Evolutionary conservation across 306 rosid genomes (phyloP), one percentile per base, ranked within the genome.

Genomic region (Mucuna pruriens): DNA sequence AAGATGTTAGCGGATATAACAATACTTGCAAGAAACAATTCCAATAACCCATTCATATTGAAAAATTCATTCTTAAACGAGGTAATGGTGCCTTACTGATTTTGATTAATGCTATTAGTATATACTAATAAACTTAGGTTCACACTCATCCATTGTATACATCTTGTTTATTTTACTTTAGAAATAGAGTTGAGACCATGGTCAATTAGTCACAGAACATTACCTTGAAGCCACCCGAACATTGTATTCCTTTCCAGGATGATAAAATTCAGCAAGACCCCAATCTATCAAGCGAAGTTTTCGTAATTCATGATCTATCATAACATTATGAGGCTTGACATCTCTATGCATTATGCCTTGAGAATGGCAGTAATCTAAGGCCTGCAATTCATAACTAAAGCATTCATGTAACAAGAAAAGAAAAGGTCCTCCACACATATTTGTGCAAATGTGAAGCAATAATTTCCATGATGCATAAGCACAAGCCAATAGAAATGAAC

Each of bases 331-430:
- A 81, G 97, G 97, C 85, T 91, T 93, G 31, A 93, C 97, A 83
- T 92, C 97, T 81, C 97, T 88, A 83, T 93, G 97, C 96, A 93
- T 93, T 73, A 93, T 93, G 84, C 97, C 96, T 79, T 91, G 97
- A 31, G 97, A 93, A 88, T 93, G 97, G 78, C 97, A 91, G 89
- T 89, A 93, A 85, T 93, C 97, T 75, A 93, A 85, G 20, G 97
- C 97, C 97, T 93, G 87, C 80, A 83, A 51, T 42, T 49, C 77
- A 74, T 76, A 74, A 82, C 49, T 34, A 62, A 54, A 60, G 36
- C 70, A 62, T 71, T 60, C 67, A 80, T 31, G 73, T 45, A 25
- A 64, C 78, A 80, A 13, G 15, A 13, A 77, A 80, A 13, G 15
- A 13, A 77, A 84, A 68, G 78, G 75, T 48, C 65, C 83, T 66